Percentiles rank a stretch among this genome's conserved stretches.
Evolutionary conservation across 495 filamentous ascomycete genomes (phyloP).

Genomic region (Neurospora tetraspora): DNA sequence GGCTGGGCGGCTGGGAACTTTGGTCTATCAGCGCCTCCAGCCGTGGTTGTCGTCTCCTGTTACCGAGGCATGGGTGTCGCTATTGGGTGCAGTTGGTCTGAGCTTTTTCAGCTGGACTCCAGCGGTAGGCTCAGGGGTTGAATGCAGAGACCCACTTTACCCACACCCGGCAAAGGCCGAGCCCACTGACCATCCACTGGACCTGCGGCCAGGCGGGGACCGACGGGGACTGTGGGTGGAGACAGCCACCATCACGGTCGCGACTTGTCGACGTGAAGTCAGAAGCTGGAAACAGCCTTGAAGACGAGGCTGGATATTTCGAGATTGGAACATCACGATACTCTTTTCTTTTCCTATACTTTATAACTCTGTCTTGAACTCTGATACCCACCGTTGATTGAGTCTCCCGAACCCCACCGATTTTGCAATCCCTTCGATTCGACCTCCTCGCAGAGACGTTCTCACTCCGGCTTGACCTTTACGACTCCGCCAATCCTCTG

Average conservation of each 20-base stretch:
- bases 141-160: not conserved
- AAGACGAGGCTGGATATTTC: conserved; percentile 1
- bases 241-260: not conserved
- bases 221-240: not conserved
- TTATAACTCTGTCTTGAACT: not conserved
- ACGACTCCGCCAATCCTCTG: not conserved
- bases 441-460: not conserved
- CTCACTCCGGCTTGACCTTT: not conserved
- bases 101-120: not conserved
- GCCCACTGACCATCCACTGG: not conserved
- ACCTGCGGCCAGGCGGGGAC: not conserved
- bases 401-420: not conserved
- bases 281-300: conserved; percentile 7
- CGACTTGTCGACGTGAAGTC: not conserved
- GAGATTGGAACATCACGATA: not conserved
- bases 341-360: not conserved
- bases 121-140: not conserved
- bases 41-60: not conserved
- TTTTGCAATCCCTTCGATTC: not conserved
- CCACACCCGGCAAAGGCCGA: not conserved
- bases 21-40: not conserved
- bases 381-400: not conserved
- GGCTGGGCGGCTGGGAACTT: not conserved
- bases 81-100: not conserved
- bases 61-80: not conserved